Conservation (phyloP, 2,329 filamentous ascomycete species). For the Aspergillus sp. region DNA sequence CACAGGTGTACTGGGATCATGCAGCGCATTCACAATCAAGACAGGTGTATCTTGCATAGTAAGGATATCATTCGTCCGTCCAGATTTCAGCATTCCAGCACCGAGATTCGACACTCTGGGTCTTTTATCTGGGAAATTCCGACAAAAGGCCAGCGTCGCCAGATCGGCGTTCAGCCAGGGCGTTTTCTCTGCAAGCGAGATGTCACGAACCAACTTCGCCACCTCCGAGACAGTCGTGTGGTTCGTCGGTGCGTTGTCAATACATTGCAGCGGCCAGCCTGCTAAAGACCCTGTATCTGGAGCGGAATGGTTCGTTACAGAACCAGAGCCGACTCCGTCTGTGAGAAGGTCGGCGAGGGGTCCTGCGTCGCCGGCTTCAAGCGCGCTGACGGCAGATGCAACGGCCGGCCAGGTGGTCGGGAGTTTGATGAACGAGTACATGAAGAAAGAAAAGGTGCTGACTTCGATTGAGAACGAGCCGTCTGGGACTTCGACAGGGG, state of each 20-base stretch:
- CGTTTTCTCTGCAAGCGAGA: neutral
- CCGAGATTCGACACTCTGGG: neutral
- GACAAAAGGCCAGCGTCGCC: neutral
- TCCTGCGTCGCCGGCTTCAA: neutral
- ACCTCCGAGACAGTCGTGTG: neutral
- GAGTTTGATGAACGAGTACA: conserved; percentile 4
- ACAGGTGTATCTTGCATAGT: neutral
- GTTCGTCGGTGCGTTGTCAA: neutral
- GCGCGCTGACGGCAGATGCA: neutral
- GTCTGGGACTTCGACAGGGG: neutral
- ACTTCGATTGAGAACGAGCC: neutral
- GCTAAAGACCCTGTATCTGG: neutral
- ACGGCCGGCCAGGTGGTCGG: neutral
- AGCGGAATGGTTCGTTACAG: neutral
- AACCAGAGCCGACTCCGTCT: neutral
- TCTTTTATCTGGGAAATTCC: neutral
- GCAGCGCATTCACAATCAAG: neutral
- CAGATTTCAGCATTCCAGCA: neutral
- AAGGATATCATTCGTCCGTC: neutral
- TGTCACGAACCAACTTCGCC: neutral
- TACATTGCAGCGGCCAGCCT: conserved; percentile 2
- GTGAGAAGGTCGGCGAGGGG: neutral
- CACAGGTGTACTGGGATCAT: neutral
- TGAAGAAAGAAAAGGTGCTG: neutral
- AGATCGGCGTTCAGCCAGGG: conserved; percentile 3